These are phyloP conservation scores for Tolypocladium cylindrosporum DNA, from an alignment of 2,329 filamentous ascomycete species.

Conservation along the genomic window DNA sequence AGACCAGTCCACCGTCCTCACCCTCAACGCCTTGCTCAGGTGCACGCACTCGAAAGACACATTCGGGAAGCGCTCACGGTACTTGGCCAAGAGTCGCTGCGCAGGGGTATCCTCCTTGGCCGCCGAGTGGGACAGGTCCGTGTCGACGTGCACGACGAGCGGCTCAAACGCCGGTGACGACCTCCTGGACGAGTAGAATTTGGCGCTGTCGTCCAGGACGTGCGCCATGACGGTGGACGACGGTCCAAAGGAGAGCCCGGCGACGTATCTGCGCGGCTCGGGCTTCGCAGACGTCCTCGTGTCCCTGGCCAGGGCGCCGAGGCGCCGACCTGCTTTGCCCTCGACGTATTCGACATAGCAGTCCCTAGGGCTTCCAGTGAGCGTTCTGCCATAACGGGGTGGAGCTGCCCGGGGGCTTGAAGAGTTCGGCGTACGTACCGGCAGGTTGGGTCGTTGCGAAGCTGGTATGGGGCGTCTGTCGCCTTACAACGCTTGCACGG, in stretches of 20 bases:
- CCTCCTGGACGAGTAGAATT: slow-evolving; percentile 53
- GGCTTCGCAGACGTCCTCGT: slow-evolving; percentile 25
- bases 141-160: slow-evolving; percentile 46
- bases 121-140: slow-evolving; percentile 17
- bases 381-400: background rate
- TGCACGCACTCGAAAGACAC: slow-evolving; percentile 53
- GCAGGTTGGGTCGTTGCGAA: slow-evolving; percentile 22
- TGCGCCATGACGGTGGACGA: slow-evolving; percentile 72
- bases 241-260: slow-evolving; percentile 75
- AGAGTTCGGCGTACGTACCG: slow-evolving; percentile 12
- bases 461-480: slow-evolving; percentile 15
- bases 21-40: slow-evolving; percentile 51
- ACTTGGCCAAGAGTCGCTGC: slow-evolving; percentile 36
- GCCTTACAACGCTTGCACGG: slow-evolving; percentile 22
- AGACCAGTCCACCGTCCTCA: slow-evolving; percentile 44
- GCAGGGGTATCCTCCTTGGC: slow-evolving; percentile 19
- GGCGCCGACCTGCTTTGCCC: slow-evolving; percentile 70
- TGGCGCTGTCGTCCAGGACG: slow-evolving; percentile 60
- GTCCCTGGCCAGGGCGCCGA: slow-evolving; percentile 41
- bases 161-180: slow-evolving; percentile 60
- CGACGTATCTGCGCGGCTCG: slow-evolving; percentile 42
- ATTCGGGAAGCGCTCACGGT: slow-evolving; percentile 53
- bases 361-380: slow-evolving; percentile 14
- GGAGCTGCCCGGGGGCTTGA: background rate
- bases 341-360: slow-evolving; percentile 74